Evolutionary conservation across 73 alveolate species (phyloP).

Genomic region (Breviolum minutum): DNA sequence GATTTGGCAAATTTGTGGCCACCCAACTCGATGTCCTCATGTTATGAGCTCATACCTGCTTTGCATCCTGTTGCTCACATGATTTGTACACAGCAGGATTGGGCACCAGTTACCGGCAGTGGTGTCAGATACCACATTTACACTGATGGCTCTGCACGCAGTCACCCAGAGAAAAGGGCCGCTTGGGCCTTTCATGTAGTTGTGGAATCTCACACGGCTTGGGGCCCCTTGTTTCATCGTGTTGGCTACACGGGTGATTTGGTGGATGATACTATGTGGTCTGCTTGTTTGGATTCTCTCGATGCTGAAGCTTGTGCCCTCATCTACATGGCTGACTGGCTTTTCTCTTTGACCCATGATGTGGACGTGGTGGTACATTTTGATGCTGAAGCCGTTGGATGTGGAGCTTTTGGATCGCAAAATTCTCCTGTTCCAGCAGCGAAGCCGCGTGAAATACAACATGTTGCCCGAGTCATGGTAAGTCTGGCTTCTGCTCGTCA

Average conservation of each 20-base stretch:
- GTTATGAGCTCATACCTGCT: too few species aligned
- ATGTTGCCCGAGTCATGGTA: too few species aligned
- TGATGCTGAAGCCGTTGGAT: neutral
- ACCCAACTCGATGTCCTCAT: too few species aligned
- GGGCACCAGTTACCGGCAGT: too few species aligned
- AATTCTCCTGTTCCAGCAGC: neutral
- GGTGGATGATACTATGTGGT: neutral
- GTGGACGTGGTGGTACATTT: too few species aligned
- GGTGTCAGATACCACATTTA: too few species aligned
- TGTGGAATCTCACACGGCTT: neutral
- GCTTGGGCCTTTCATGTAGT: neutral
- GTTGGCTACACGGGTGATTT: neutral
- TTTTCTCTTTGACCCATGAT: too few species aligned
- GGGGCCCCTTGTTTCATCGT: neutral
- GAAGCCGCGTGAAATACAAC: neutral
- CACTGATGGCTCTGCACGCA: neutral
- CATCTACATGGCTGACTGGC: neutral
- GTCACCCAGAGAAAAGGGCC: neutral
- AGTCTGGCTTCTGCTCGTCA: too few species aligned
- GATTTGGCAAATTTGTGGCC: too few species aligned
- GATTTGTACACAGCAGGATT: too few species aligned
- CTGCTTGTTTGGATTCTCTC: neutral
- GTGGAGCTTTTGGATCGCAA: neutral
- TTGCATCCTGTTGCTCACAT: too few species aligned
- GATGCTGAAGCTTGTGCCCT: neutral